phyloP scores from a whole-genome alignment of 2,329 filamentous ascomycete genomes.

The Calonectria ilicicola region DNA sequence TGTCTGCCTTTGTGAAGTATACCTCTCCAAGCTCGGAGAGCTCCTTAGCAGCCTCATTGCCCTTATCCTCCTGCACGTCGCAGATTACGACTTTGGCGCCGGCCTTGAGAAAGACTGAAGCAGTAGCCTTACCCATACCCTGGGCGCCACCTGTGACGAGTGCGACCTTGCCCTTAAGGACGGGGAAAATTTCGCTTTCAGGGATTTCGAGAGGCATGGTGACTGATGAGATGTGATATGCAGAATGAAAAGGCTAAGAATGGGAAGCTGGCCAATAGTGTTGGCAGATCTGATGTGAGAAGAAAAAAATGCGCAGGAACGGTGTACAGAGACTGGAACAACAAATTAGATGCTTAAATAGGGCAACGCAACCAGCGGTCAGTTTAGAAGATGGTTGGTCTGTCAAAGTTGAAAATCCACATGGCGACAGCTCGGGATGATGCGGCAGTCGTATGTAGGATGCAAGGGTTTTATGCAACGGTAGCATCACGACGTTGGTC shows the following conservation, averaged over 20 bases:
- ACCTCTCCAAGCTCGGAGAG: conserved; percentile 28
- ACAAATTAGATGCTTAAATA: conserved; percentile 1
- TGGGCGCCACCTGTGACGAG: conserved; percentile 48
- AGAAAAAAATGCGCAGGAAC: neutral
- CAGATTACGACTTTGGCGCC: conserved; percentile 49
- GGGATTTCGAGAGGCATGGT: conserved; percentile 28
- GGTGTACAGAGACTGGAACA: neutral
- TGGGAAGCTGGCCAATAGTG: neutral
- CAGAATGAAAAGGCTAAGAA: neutral
- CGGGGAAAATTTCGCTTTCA: conserved; percentile 27
- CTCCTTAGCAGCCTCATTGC: conserved; percentile 26
- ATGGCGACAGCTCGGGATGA: neutral
- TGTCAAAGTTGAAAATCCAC: neutral
- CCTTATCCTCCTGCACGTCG: conserved; percentile 41
- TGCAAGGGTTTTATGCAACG: neutral
- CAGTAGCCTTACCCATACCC: conserved; percentile 48
- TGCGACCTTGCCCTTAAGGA: conserved; percentile 43
- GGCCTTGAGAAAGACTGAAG: conserved; percentile 45
- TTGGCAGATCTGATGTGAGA: neutral
- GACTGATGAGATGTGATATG: neutral
- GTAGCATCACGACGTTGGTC: neutral
- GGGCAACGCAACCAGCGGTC: conserved; percentile 1
- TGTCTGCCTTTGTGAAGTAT: conserved; percentile 30
- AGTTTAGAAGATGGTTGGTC: neutral
- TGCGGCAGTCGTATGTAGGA: neutral